These are phyloP conservation scores for Trypanosoma avium DNA, from an alignment of 208 protist genomes.

Conservation along the genomic window DNA sequence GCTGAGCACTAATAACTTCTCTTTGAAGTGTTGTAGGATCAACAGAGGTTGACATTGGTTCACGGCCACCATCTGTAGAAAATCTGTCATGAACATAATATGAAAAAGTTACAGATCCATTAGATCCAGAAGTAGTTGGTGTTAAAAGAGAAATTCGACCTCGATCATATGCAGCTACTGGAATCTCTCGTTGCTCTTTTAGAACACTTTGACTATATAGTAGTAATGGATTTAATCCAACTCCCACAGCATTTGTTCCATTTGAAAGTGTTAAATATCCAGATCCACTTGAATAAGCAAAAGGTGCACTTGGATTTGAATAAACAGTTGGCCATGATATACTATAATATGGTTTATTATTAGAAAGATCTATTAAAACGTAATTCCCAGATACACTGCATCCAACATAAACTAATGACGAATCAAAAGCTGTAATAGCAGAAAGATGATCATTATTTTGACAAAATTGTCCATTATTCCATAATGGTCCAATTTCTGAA, in stretches of 20 bases:
- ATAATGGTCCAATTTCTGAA: neutral
- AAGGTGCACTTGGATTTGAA: neutral
- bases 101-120: neutral
- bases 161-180: constrained; percentile 5
- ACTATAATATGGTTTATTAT: neutral
- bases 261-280: constrained; percentile 3
- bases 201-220: constrained; percentile 10
- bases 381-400: constrained; percentile 13
- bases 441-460: neutral
- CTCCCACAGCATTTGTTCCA: constrained; percentile 4
- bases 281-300: constrained; percentile 3
- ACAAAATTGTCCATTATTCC: neutral
- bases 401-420: constrained; percentile 8
- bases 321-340: constrained; percentile 5
- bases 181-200: neutral
- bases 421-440: constrained; percentile 11
- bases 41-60: neutral
- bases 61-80: neutral
- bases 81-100: neutral
- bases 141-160: constrained; percentile 4
- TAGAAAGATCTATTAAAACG: neutral
- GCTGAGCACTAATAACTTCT: neutral
- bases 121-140: neutral
- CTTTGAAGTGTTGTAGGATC: neutral
- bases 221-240: constrained; percentile 13